Evolutionary conservation across 164 flowering plant species (phyloP), one percentile per base, ranked within the genome.

Genomic region (Vitis labrusca): DNA sequence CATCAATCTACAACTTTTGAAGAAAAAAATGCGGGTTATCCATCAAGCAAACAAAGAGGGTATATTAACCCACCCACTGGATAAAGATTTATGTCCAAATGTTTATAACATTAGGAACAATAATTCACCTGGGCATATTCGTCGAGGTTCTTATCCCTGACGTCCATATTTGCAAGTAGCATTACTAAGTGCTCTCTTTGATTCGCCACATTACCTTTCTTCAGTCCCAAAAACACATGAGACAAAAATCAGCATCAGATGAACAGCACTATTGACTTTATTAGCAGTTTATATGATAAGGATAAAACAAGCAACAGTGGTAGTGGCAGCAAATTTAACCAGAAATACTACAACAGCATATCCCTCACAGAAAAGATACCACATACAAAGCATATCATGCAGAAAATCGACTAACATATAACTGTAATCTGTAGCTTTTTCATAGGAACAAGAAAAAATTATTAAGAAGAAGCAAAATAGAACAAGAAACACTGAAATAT

Each of bases 141-240:
- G 37, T 74, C 86, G 61, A 59, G 72, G 52, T 64, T 74, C 76
- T 64, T 89, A 37, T 78, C 70, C 78, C 98, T 82, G 57, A 76
- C 77, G 63, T 85, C 89, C 64, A 89, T 79, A 77, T 96, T 96
- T 72, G 99, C 99, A 67, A 96, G 93, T 63, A 96, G 84, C 83
- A 96, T 68, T 75, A 96, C 88, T 73, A 96, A 80, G 81, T 96
- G 99, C 81, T 96, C 99, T 80, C 97, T 86, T 84, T 96, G 99
- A 76, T 96, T 96, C 51, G 93, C 97, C 19, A 92, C 97, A 85
- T 96, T 96, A 78, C 97, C 98, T 88, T 89, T 87, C 99, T 96
- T 80, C 75, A 84, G 59, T 19, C 60, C 67, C 58, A 66, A 61
- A 75, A 59, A 67, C 32, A 49, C 13, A 23, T 23, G 17, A 48